Evolutionary conservation across 2,329 filamentous ascomycete species (phyloP).

Genomic region (Cladosporium sp.): DNA sequence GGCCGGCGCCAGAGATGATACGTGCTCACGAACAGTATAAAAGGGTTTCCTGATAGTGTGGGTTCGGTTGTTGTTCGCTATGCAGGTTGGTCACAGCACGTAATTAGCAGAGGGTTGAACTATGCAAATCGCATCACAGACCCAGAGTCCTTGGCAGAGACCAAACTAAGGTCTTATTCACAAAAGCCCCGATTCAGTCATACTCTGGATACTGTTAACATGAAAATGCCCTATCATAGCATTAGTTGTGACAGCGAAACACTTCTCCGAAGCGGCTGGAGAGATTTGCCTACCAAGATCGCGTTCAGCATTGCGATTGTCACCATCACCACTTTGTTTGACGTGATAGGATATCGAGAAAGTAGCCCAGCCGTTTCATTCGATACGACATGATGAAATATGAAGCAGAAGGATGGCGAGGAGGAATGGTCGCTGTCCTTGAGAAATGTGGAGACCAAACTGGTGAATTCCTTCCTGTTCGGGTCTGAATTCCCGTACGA

Average conservation of each 20-base stretch:
- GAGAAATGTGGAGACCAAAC: not conserved
- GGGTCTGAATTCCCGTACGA: not conserved
- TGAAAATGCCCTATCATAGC: not conserved
- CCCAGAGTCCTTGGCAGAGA: no score
- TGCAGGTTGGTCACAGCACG: not conserved
- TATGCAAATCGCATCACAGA: not conserved
- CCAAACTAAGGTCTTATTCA: no score
- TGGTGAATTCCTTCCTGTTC: conserved; percentile 6
- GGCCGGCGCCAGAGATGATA: not conserved
- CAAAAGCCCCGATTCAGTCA: no score
- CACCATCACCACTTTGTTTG: not conserved
- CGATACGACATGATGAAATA: not conserved
- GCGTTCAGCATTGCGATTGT: not conserved
- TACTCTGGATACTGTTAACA: not conserved
- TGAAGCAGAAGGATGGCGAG: not conserved
- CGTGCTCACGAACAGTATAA: not conserved
- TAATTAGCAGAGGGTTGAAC: not conserved
- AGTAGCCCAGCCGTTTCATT: not conserved
- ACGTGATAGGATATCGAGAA: not conserved
- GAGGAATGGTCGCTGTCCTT: no score
- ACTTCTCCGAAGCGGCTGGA: not conserved
- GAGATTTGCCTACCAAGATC: not conserved
- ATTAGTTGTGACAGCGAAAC: not conserved
- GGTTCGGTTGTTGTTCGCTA: no score
- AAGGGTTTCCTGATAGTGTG: not conserved